A percentile compares a stretch with the other conserved stretches of the same genome.
Evolutionary conservation across 345 rosid genomes (phyloP).

Genomic region (Eucalyptus microcorys): DNA sequence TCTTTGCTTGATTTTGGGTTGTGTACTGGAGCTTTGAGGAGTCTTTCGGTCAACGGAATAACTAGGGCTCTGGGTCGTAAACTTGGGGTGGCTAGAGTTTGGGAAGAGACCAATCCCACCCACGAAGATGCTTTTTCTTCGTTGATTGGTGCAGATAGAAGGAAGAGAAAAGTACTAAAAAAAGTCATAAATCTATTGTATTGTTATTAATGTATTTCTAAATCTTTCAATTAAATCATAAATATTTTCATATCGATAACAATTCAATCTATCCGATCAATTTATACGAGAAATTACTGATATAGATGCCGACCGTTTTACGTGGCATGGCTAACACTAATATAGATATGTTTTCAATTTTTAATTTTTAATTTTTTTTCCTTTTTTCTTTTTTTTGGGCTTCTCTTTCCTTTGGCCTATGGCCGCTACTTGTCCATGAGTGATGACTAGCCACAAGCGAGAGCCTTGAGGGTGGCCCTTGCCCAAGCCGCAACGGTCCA

Average conservation of each 20-base stretch:
- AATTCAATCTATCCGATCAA: accelerated
- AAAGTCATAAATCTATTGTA: too few species aligned
- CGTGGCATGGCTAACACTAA: accelerated
- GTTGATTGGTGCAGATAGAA: too few species aligned
- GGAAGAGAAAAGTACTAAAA: accelerated
- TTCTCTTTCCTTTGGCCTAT: too few species aligned
- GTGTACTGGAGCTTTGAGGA: neutral
- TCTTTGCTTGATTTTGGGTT: neutral
- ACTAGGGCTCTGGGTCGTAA: neutral
- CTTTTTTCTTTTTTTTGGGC: too few species aligned
- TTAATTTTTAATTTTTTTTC: too few species aligned
- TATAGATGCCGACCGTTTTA: accelerated
- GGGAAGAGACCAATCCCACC: neutral
- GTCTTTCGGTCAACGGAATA: neutral
- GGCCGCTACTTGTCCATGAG: too few species aligned
- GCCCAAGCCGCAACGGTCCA: accelerated
- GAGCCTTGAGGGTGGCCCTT: too few species aligned
- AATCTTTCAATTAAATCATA: accelerated
- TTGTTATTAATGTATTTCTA: accelerated
- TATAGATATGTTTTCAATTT: too few species aligned
- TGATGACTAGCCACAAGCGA: accelerated
- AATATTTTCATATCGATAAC: too few species aligned
- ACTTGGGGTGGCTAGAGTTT: neutral
- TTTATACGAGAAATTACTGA: accelerated
- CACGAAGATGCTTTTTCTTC: too few species aligned